phyloP scores from a whole-genome alignment of 202 grass and related monocot species.

The Carex arenaria region DNA sequence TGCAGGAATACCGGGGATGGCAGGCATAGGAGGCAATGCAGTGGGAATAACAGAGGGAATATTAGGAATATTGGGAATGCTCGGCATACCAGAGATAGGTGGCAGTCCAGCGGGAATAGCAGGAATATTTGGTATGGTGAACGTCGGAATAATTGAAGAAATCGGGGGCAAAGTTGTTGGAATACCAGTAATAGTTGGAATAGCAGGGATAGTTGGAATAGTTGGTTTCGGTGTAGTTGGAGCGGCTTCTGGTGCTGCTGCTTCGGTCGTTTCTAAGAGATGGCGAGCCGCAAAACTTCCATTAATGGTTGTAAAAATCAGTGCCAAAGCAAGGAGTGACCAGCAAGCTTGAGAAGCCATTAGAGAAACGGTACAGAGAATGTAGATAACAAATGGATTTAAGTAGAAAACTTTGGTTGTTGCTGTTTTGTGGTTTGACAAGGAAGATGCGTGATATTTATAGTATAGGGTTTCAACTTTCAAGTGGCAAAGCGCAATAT shows the following conservation, averaged over 20 bases:
- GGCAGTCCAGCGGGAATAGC: too few relatives aligned
- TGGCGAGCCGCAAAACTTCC: slow-evolving; percentile 41
- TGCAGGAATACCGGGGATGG: slow-evolving; percentile 26
- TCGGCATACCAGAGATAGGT: too few relatives aligned
- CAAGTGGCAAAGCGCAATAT: neutral
- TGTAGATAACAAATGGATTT: neutral
- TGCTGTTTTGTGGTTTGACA: slow-evolving; percentile 1
- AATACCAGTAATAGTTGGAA: neutral
- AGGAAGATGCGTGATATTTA: slow-evolving; percentile 5
- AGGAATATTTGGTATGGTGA: too few relatives aligned
- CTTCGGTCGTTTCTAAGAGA: slow-evolving; percentile 46
- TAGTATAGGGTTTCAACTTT: neutral
- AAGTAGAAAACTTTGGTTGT: neutral
- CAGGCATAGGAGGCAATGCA: too few relatives aligned
- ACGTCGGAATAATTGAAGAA: too few relatives aligned
- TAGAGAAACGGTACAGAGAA: neutral
- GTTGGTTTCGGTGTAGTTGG: slow-evolving; percentile 20
- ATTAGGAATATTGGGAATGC: neutral
- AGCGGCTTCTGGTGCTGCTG: slow-evolving; percentile 31
- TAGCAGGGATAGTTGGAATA: too few relatives aligned
- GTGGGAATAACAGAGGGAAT: neutral
- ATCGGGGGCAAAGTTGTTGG: slow-evolving; percentile 26
- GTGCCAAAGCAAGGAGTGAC: slow-evolving; percentile 33
- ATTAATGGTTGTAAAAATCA: slow-evolving; percentile 38
- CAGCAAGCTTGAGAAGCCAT: slow-evolving; percentile 31